Base-by-base conservation (phyloP, 179 eudicot species). In the Gypsophila paniculata region DNA sequence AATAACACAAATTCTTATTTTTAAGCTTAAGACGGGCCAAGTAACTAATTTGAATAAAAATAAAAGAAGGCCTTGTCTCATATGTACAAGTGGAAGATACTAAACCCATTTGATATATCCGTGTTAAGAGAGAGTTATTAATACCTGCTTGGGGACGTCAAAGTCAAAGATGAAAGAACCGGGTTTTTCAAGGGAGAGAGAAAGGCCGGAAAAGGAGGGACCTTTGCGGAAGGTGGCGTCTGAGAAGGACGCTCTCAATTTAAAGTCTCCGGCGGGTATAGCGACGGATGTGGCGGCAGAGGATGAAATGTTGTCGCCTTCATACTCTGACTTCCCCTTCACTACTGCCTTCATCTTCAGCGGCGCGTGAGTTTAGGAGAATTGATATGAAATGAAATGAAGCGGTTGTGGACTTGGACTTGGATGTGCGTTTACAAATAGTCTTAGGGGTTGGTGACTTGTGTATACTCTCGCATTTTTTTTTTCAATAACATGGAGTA, bases 111-210 rank as follows among this genome's bases (percentile, higher is more conserved):
- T n/a, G n/a, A n/a, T n/a, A n/a, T n/a, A n/a, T n/a, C n/a, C 54
- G 14, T 12, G 14, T 12, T 1, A 6, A 26, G 21, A 61, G 7
- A 11, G 10, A 17, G 2, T 1, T 15, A 65, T n/a, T n/a, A 8
- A 18, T 5, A 88, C 96, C 87, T 90, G 78, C 15, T 84, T 89
- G 80, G 87, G 91, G 54, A 89, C 86, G 74, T 85, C 80, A 70
- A 79, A 90, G 72, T 89, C 87, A 73, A 90, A 38, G 69, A 84
- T 53, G 76, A 90, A 88, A 73, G 76, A 81, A 22, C 90, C 90
- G 3, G 96, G 93, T 55, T 87, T 90, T 23, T 88, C 93, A 5
- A 90, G 69, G 22, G 91, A 75, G 14, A 90, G 77, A 21, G 83
- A 73, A 4, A 87, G 75, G 78, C 91, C 90, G 61, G 80, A 80